phyloP scores from a whole-genome alignment of 345 rosid species.

The Crucihimalaya himalaica region DNA sequence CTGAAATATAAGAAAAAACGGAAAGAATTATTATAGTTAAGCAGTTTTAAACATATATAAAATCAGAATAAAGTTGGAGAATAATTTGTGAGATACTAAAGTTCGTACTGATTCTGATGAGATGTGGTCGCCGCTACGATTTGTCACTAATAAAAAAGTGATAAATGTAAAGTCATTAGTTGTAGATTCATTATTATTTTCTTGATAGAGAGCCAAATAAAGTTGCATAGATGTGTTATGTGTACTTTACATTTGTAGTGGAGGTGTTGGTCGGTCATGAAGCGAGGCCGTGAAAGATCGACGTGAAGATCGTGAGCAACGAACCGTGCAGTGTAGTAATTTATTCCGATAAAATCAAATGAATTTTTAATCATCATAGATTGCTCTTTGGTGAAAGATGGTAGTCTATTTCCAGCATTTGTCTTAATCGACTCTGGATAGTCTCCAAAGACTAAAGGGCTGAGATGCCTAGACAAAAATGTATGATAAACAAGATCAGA shows the following conservation, averaged over 20 bases:
- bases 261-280: slow-evolving; percentile 10
- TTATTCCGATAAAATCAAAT: slow-evolving; percentile 26
- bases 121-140: slow-evolving; percentile 30
- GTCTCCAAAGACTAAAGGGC: slow-evolving; percentile 2
- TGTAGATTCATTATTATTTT: background rate
- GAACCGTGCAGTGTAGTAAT: slow-evolving; percentile 13
- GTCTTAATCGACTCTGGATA: slow-evolving; percentile 11
- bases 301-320: background rate
- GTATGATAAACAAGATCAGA: background rate
- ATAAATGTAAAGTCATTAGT: background rate
- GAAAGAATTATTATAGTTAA: background rate
- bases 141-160: slow-evolving; percentile 9
- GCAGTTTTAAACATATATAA: background rate
- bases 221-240: background rate
- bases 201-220: background rate
- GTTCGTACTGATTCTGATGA: slow-evolving; percentile 31
- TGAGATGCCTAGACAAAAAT: slow-evolving; percentile 23
- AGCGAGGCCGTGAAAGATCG: background rate
- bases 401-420: slow-evolving; percentile 18
- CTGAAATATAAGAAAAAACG: background rate
- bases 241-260: background rate
- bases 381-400: slow-evolving; percentile 14
- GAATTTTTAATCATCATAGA: slow-evolving; percentile 8
- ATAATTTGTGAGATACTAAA: background rate
- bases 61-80: background rate